These are phyloP conservation scores for Penicillium cosmopolitanum DNA, from an alignment of 495 filamentous ascomycete genomes.

Conservation along the genomic window DNA sequence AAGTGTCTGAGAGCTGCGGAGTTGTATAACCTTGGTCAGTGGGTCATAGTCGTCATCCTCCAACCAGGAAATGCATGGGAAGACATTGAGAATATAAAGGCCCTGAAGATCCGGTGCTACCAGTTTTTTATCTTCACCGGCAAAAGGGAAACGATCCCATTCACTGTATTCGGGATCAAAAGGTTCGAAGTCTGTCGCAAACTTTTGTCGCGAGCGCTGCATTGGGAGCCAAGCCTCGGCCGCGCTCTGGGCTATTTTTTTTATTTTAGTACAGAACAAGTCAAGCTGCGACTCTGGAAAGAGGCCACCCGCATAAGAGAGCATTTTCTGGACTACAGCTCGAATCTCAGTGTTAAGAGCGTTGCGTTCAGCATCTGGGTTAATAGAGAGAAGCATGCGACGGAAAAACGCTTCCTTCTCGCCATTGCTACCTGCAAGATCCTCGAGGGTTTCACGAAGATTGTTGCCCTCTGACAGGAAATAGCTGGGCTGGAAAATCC, in stretches of 20 bases:
- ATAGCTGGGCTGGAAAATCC: constrained; percentile 24
- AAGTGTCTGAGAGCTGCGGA: constrained; percentile 13
- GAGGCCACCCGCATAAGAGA: constrained; percentile 7
- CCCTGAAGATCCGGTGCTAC: constrained; percentile 3
- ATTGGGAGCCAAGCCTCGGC: constrained; percentile 18
- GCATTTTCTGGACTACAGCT: constrained; percentile 16
- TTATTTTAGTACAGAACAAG: constrained; percentile 14
- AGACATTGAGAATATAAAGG: constrained; percentile 20
- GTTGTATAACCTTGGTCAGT: constrained; percentile 11
- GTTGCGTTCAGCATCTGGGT: constrained; percentile 10
- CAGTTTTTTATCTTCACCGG: constrained; percentile 7
- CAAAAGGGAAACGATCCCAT: constrained; percentile 16
- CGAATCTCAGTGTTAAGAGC: constrained; percentile 4
- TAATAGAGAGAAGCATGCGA: constrained; percentile 21
- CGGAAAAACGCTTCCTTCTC: constrained; percentile 27
- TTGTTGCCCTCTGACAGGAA: constrained; percentile 12
- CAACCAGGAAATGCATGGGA: constrained; percentile 17
- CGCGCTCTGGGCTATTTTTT: constrained; percentile 15
- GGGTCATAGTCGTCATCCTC: constrained; percentile 12
- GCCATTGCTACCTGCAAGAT: constrained; percentile 16
- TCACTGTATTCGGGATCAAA: constrained; percentile 13
- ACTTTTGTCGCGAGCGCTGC: constrained; percentile 18
- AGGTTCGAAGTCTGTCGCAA: constrained; percentile 19
- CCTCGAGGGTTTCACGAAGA: constrained; percentile 15
- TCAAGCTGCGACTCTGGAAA: constrained; percentile 15